Base-by-base conservation (phyloP, 2,329 filamentous ascomycete species). In the Fusarium hostae region DNA sequence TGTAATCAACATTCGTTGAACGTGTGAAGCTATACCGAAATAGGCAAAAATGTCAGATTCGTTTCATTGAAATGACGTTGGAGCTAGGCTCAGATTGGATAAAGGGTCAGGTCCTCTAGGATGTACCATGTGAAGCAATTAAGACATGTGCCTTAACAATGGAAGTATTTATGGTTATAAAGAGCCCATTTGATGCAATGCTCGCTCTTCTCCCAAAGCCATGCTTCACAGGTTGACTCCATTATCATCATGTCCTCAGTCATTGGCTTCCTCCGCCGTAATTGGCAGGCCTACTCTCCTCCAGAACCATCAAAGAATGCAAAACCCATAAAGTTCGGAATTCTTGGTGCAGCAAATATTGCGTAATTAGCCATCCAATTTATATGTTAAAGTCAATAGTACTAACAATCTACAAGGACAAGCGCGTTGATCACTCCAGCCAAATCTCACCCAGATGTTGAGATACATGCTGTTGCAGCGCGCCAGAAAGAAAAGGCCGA, bases 261-360 rank as follows among this genome's bases (percentile, higher is more conserved):
- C 13, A 7, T 34, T 2, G 34, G 59, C 12, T 62, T 62, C 56
- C 8, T 62, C 13, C 22, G 28, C 13, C 41, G 59, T 9, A 62
- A 59, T 26, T 45, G 40, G 39, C 59, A 45, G 8, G 15, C 41
- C 1, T 22, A 9, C 9, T 26, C 18, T 34, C 52, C 59, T 3
- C 41, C 59, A 2, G 26, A 58, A 7, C 34, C 34, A 40, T 13
- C 26, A n/a, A 61, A 61, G 52, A 44, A 32, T 9, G 4, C 16
- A 2, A 28, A 59, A 16, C 16, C 40, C 3, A 20, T 61, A 2
- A 61, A 47, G 11, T 59, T 61, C 18, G 59, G 52, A 5, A 61
- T 61, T 9, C 59, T 61, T 40, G 59, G 59, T 2, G 52, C 51
- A 11, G 59, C 59, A 9, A 61, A 61, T 5, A 47, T 61, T 26